phyloP scores from a whole-genome alignment of 192 early-diverging fungal species.

The Paraglomus brasilianum region DNA sequence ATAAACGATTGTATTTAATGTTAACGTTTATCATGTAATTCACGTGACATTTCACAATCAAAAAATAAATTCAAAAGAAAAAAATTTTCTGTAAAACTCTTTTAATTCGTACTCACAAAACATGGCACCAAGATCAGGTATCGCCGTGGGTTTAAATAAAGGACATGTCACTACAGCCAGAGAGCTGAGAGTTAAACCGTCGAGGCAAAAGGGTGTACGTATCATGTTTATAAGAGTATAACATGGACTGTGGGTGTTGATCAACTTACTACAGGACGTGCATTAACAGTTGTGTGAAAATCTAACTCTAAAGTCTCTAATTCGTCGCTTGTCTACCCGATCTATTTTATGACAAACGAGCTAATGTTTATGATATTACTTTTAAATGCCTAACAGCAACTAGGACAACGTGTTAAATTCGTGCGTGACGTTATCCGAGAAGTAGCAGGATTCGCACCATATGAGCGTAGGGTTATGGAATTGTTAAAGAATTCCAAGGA shows the following conservation, averaged over 20 bases:
- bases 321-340: background rate
- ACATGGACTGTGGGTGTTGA: no score
- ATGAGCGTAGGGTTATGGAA: conserved; percentile 99
- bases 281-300: no score
- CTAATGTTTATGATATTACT: conserved; percentile 27
- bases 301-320: background rate
- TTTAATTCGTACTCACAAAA: background rate
- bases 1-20: no score
- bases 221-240: conserved; percentile 11
- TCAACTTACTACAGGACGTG: no score
- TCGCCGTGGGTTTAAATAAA: conserved; percentile 88
- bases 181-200: conserved; percentile 65
- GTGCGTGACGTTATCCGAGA: conserved; percentile 95
- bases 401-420: conserved; percentile 81
- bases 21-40: no score
- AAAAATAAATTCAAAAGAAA: no score
- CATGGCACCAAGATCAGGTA: conserved; percentile 69
- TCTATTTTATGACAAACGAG: background rate
- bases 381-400: conserved; percentile 44
- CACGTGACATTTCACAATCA: no score
- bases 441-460: conserved; percentile 96
- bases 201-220: conserved; percentile 83
- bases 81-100: no score
- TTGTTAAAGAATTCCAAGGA: conserved; percentile 99
- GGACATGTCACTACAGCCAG: conserved; percentile 86